Evolutionary conservation across 495 filamentous ascomycete genomes (phyloP).

Genomic region (Xylaria bambusicola): DNA sequence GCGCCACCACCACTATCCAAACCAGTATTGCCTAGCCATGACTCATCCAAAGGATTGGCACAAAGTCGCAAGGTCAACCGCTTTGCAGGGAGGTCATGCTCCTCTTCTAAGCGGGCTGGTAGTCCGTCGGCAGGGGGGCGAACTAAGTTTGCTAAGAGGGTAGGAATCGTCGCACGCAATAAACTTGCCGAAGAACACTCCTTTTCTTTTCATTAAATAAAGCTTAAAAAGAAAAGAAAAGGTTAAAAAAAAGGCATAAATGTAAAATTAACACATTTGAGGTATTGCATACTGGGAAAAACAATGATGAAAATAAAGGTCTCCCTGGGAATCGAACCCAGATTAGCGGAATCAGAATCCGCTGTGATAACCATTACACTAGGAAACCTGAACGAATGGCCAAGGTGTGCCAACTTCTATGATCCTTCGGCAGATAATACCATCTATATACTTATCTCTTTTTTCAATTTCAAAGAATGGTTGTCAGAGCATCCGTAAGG

Average conservation of each 20-base stretch:
- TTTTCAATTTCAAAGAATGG: too few relatives aligned
- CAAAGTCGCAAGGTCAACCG: neutral
- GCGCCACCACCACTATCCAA: neutral
- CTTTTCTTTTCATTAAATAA: too few relatives aligned
- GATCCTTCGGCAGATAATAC: too few relatives aligned
- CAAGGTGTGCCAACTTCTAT: too few relatives aligned
- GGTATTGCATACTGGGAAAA: too few relatives aligned
- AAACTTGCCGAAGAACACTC: neutral
- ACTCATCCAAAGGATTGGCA: too few relatives aligned
- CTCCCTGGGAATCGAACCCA: slow-evolving; percentile 44
- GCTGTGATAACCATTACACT: slow-evolving; percentile 27
- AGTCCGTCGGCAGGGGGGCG: neutral
- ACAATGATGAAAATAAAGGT: slow-evolving; percentile 24
- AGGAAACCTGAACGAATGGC: slow-evolving; percentile 10
- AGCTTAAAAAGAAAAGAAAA: too few relatives aligned
- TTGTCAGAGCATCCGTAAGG: too few relatives aligned
- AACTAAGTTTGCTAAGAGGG: neutral
- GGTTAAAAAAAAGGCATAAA: too few relatives aligned
- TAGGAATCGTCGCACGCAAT: neutral
- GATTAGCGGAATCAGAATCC: slow-evolving; percentile 36
- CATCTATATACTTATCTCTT: too few relatives aligned
- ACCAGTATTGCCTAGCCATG: neutral
- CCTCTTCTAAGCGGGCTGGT: neutral
- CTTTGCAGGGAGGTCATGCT: neutral
- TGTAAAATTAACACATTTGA: neutral